These are phyloP conservation scores for Magnolia officinalis DNA, from an alignment of 164 flowering plant genomes.

Conservation along the genomic window DNA sequence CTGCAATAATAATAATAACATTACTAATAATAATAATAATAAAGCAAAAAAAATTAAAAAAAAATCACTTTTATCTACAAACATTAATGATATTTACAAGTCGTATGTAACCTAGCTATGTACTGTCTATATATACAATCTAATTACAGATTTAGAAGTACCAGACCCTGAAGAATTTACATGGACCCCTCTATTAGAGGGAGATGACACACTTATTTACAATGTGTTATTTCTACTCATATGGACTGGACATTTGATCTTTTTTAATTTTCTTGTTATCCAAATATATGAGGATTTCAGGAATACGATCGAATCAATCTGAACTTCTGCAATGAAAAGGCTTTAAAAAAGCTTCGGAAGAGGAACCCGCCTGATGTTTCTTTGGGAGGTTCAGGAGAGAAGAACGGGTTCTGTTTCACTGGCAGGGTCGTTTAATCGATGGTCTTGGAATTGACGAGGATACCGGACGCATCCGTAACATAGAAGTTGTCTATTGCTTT, in stretches of 20 bases:
- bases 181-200: no score
- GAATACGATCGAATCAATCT: constrained; percentile 54
- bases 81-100: no score
- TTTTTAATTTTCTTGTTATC: background rate
- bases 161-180: constrained; percentile 3
- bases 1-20: no score
- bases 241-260: no score
- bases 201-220: no score
- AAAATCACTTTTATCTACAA: no score
- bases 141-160: constrained; percentile 9
- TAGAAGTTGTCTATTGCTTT: constrained; percentile 70
- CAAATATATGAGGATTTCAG: constrained; percentile 10
- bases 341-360: constrained; percentile 58
- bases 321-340: constrained; percentile 42
- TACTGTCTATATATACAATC: constrained; percentile 11
- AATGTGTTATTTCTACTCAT: no score
- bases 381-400: constrained; percentile 32
- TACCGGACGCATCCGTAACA: constrained; percentile 71
- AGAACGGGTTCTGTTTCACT: constrained; percentile 43
- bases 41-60: no score
- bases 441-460: constrained; percentile 60
- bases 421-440: constrained; percentile 46
- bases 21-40: no score
- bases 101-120: no score
- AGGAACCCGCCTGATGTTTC: constrained; percentile 50